These are phyloP conservation scores for Wickerhamomyces subpelliculosus DNA, from an alignment of 805 yeast genomes.

Conservation along the genomic window DNA sequence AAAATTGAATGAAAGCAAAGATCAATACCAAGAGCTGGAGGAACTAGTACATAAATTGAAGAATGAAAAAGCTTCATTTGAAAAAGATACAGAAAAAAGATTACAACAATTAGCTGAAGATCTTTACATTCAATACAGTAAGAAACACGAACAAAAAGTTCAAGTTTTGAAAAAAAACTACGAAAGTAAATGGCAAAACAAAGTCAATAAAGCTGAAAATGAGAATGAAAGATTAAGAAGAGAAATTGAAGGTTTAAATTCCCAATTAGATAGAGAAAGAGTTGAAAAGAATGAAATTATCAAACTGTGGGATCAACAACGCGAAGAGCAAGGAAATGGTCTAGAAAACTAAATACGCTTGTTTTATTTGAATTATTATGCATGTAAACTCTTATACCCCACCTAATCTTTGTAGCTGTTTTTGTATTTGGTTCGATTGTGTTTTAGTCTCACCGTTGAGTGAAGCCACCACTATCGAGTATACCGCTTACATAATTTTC, in stretches of 20 bases:
- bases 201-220: constrained; percentile 32
- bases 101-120: constrained; percentile 61
- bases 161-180: constrained; percentile 51
- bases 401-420: no score
- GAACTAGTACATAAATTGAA: constrained; percentile 23
- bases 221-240: constrained; percentile 40
- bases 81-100: constrained; percentile 44
- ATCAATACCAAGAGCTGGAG: constrained; percentile 16
- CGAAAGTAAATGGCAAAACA: constrained; percentile 44
- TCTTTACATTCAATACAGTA: constrained; percentile 64
- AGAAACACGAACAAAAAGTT: constrained; percentile 71
- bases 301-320: constrained; percentile 36
- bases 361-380: no score
- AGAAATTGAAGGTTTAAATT: constrained; percentile 46
- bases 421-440: no score
- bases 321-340: constrained; percentile 10
- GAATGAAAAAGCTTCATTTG: constrained; percentile 30
- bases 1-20: constrained; percentile 14
- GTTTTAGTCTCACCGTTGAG: neutral
- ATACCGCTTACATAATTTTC: neutral
- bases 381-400: no score
- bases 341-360: neutral
- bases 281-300: constrained; percentile 53
- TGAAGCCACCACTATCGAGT: neutral
- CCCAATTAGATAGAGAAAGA: constrained; percentile 42